A percentile compares a stretch with the other conserved stretches of the same genome.
Conservation (phyloP, 164 flowering plant species). For the Umbellularia californica region DNA sequence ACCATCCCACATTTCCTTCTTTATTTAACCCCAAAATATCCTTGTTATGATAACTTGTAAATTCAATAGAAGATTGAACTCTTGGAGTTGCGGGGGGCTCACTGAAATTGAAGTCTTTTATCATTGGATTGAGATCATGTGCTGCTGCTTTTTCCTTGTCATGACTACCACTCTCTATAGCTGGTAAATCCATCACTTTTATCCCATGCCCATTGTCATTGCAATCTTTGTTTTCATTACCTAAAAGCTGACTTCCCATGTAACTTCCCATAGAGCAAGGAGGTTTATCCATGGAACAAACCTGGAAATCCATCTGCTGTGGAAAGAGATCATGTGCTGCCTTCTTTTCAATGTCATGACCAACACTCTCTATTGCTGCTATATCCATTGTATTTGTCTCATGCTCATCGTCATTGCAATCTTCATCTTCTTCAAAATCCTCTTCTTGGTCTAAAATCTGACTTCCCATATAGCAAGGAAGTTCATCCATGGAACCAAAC, state of each 20-base stretch:
- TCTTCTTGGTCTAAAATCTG: conserved; percentile 17
- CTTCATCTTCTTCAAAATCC: conserved; percentile 20
- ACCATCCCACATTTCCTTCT: neutral
- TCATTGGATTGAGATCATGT: neutral
- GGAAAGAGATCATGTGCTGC: conserved; percentile 6
- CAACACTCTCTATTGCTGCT: conserved; percentile 3
- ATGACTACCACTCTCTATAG: neutral
- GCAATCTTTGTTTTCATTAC: conserved; percentile 19
- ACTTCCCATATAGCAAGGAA: conserved; percentile 50
- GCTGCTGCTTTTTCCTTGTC: neutral
- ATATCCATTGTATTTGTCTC: conserved; percentile 2
- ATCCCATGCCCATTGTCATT: neutral
- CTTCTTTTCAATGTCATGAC: neutral
- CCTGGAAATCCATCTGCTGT: conserved; percentile 28
- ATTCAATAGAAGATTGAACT: neutral
- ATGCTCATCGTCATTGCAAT: neutral
- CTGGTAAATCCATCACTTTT: too few species aligned
- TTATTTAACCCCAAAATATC: neutral
- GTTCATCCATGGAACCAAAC: conserved; percentile 68
- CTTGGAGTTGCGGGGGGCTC: neutral
- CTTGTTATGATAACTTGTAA: neutral
- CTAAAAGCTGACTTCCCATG: conserved; percentile 11
- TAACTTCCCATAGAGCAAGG: conserved; percentile 44
- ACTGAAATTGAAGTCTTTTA: neutral
- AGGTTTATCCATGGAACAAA: conserved; percentile 71